These are phyloP conservation scores for Lepraria neglecta DNA, from an alignment of 495 filamentous ascomycete species.

Conservation along the genomic window DNA sequence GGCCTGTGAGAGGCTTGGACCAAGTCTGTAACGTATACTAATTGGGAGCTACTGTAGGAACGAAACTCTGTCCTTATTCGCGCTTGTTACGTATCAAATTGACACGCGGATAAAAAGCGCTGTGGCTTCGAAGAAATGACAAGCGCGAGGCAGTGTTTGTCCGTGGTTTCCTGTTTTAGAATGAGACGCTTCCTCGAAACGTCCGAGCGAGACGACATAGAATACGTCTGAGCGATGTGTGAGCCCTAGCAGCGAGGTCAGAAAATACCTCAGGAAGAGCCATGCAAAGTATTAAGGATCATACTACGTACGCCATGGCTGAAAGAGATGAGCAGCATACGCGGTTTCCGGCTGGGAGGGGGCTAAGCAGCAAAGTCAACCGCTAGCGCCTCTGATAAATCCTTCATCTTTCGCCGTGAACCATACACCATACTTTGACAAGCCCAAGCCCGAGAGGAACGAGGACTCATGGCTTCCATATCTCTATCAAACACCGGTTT, in stretches of 20 bases:
- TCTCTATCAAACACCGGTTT: conserved; percentile 1
- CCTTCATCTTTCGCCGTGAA: conserved; percentile 5
- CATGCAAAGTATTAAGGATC: conserved; percentile 7
- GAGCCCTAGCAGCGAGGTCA: background rate
- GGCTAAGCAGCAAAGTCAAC: conserved; percentile 4
- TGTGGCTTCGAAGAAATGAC: background rate
- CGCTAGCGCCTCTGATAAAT: conserved; percentile 9
- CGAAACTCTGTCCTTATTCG: conserved; percentile 20
- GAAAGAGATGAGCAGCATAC: conserved; percentile 4
- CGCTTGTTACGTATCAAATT: conserved; percentile 20
- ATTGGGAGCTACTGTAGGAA: conserved; percentile 26
- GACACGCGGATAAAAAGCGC: conserved; percentile 19
- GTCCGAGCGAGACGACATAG: background rate
- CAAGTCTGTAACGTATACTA: conserved; percentile 14
- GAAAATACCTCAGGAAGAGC: background rate
- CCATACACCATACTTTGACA: conserved; percentile 6
- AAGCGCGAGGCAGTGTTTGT: conserved; percentile 14
- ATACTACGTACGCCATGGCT: conserved; percentile 9
- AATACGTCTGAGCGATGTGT: conserved; percentile 1
- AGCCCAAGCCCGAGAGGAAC: background rate
- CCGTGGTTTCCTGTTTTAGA: background rate
- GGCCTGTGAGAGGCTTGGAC: conserved; percentile 7
- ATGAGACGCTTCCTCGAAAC: background rate
- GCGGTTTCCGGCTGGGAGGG: background rate
- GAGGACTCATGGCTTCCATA: background rate